Conservation (phyloP, 108 stramenopile genomes). For the Skeletonema tropicum region DNA sequence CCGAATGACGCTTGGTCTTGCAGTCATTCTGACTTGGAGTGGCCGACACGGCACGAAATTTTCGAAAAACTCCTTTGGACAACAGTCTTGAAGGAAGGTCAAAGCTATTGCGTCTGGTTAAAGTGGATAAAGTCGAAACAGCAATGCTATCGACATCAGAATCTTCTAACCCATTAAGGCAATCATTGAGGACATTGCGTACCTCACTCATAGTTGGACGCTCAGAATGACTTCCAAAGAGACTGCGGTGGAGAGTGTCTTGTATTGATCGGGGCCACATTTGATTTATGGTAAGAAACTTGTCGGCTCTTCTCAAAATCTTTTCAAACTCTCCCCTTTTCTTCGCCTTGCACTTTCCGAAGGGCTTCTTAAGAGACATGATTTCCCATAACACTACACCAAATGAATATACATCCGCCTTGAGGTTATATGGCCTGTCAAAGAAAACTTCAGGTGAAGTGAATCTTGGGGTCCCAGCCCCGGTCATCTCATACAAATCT, state of each 20-base stretch:
- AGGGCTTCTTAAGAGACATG: background rate
- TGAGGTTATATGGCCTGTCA: slow-evolving; percentile 69
- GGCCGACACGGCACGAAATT: too few relatives aligned
- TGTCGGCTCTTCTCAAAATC: background rate
- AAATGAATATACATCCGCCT: slow-evolving; percentile 9
- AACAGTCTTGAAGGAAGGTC: too few relatives aligned
- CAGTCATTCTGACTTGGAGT: too few relatives aligned
- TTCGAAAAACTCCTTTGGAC: too few relatives aligned
- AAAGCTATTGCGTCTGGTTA: too few relatives aligned
- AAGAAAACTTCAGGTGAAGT: slow-evolving; percentile 8
- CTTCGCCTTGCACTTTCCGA: slow-evolving; percentile 22
- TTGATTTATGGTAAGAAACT: background rate
- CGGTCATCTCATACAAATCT: slow-evolving; percentile 74
- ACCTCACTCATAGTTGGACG: slow-evolving; percentile 6
- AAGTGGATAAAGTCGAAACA: too few relatives aligned
- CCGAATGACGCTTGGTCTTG: too few relatives aligned
- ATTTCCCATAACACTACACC: slow-evolving; percentile 2
- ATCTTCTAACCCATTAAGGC: too few relatives aligned
- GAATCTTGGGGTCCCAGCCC: slow-evolving; percentile 71
- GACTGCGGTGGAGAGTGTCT: background rate
- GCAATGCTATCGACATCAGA: too few relatives aligned
- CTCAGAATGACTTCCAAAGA: background rate
- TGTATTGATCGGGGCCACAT: background rate
- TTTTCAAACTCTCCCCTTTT: background rate
- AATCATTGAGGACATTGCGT: background rate